Base-by-base conservation (phyloP, 2,329 filamentous ascomycete species). In the Pseudogymnoascus sp. region DNA sequence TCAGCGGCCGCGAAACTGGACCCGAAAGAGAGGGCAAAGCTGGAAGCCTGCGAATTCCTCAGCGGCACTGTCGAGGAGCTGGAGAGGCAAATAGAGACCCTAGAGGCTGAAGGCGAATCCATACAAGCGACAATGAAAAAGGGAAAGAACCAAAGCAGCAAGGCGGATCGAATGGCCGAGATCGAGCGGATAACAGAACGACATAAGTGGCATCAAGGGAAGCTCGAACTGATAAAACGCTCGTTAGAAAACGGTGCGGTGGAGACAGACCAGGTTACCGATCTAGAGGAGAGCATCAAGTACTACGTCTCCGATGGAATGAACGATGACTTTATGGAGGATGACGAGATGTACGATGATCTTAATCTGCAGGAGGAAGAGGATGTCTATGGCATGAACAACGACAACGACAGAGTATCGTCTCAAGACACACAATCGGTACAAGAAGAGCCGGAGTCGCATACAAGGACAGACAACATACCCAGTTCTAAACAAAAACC, bases 121-220 rank as follows among this genome's bases (percentile, higher is more conserved):
- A 81, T 99, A 78, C 89, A 94, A 71, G 89, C 88, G 22, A 91
- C 88, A 22, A 85, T 95, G 79, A 97, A 97, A 79, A 97, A 96
- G 78, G 90, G 91, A 70, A 97, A 97, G 79, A 90, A 88, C 74
- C 90, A 95, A 68, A 81, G 79, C 47, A 80, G 83, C 66, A 97
- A 95, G 75, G 87, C 89, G 2, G 93, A 96, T 66, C 87, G 93
- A 63, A 86, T 97, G 78, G 85, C 90, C 60, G 89, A 94, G 72
- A 88, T 99, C 66, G 89, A 96, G 70, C 80, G 83, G 63, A 80
- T 87, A 69, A 91, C 92, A 67, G 94, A 99, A 73, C 86, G 89
- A 68, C 93, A 97, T 79, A 97, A 96, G 75, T 97, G 91, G 89
- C 94, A 99, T 72, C 89, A 96, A 71, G 85, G 86, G 65, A 96